Conservation (phyloP, 1,139 yeast genomes). For the Yamadazyma blattariae region DNA sequence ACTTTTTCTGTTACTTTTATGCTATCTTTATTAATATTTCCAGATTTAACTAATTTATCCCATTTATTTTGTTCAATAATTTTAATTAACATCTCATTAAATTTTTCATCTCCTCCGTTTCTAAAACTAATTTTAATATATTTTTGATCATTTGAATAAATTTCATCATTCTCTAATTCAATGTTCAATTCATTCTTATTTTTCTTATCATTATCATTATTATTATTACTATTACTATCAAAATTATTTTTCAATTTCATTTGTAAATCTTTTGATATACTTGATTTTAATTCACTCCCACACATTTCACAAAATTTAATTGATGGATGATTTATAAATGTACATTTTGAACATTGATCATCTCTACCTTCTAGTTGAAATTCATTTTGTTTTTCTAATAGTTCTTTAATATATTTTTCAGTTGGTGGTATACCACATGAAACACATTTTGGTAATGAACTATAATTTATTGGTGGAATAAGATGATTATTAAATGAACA, state of each 20-base stretch:
- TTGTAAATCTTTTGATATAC: constrained; percentile 15
- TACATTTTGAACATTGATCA: constrained; percentile 72
- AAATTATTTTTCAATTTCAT: constrained; percentile 4
- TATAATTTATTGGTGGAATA: constrained; percentile 28
- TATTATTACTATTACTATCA: constrained; percentile 5
- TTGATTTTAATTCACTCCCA: constrained; percentile 53
- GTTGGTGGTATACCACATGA: constrained; percentile 69
- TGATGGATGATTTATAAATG: constrained; percentile 82
- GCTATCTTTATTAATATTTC: constrained; percentile 42
- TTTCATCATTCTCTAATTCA: constrained; percentile 28
- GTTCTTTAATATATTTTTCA: constrained; percentile 11
- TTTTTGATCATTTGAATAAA: constrained; percentile 30
- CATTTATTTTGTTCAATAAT: constrained; percentile 47
- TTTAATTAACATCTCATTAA: constrained; percentile 39
- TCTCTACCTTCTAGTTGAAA: constrained; percentile 24
- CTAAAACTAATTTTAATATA: constrained; percentile 62
- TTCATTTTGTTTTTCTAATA: constrained; percentile 1
- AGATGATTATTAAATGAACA: constrained; percentile 69
- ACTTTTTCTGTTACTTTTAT: constrained; percentile 17
- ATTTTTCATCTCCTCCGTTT: constrained; percentile 53
- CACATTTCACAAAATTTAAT: constrained; percentile 83
- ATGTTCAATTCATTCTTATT: constrained; percentile 19
- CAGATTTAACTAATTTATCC: constrained; percentile 34
- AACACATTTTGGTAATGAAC: constrained; percentile 53
- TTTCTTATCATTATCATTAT: neutral